A percentile compares a stretch with the other conserved stretches of the same genome.
Evolutionary conservation across 495 filamentous ascomycete species (phyloP).

Genomic region (Aspergillus funiculosus): DNA sequence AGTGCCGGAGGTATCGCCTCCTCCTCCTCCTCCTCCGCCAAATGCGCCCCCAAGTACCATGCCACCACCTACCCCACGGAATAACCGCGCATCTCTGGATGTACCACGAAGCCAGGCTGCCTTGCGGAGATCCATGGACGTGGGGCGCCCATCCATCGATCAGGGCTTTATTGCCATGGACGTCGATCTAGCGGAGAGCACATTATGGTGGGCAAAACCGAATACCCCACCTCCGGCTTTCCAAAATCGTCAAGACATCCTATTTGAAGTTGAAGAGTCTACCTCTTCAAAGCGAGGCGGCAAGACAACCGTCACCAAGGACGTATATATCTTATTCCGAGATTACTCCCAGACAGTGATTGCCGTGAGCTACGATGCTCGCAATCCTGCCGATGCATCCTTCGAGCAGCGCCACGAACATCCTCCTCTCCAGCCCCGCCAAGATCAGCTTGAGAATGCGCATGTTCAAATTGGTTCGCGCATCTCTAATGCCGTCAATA

Average conservation of each 20-base stretch:
- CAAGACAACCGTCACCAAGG: slow-evolving; percentile 64
- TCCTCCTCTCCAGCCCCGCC: slow-evolving; percentile 76
- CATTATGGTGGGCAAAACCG: slow-evolving; percentile 78
- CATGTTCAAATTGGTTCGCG: slow-evolving; percentile 70
- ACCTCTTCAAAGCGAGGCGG: slow-evolving; percentile 61
- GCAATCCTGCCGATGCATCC: slow-evolving; percentile 62
- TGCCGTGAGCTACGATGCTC: slow-evolving; percentile 70
- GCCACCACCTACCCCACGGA: slow-evolving; percentile 39
- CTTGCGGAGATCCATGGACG: slow-evolving; percentile 68
- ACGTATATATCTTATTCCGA: slow-evolving; percentile 79
- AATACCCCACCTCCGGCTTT: slow-evolving; percentile 69
- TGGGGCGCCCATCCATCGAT: slow-evolving; percentile 59
- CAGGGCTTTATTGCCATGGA: slow-evolving; percentile 80
- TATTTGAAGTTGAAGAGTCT: slow-evolving; percentile 77
- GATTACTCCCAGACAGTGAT: slow-evolving; percentile 96
- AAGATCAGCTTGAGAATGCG: slow-evolving; percentile 86
- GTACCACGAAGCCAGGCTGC: slow-evolving; percentile 45
- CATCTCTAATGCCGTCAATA: slow-evolving; percentile 60
- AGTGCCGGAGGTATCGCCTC: slow-evolving; percentile 34
- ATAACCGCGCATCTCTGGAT: slow-evolving; percentile 64
- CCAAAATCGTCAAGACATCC: slow-evolving; percentile 75
- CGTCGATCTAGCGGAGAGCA: slow-evolving; percentile 65
- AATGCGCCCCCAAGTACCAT: slow-evolving; percentile 31
- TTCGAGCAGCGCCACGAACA: slow-evolving; percentile 84
- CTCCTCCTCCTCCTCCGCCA: slow-evolving; percentile 28